Conservation (phyloP, 129 eudicot genomes). For the Helianthus annuus region HanXRQr2.0-SUNRISE NC_035448.2:73076605-73077104, state of each 20-base stretch:
- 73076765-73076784: constrained; percentile 6
- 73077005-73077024: no score
- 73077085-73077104: no score
- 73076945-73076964: no score
- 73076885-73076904: not conserved
- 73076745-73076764: not conserved
- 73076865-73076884: not conserved
- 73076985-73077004: no score
- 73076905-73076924: not conserved
- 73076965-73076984: no score
- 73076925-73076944: no score
- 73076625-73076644: constrained; percentile 29
- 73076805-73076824: not conserved
- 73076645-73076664: constrained; percentile 30
- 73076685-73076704: not conserved
- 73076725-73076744: constrained; percentile 4
- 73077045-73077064: no score
- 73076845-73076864: not conserved
- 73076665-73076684: constrained; percentile 18
- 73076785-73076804: constrained; percentile 1
- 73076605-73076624: constrained; percentile 20
- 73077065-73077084: no score
- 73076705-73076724: not conserved
- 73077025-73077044: no score
- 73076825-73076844: not conserved